phyloP scores from a whole-genome alignment of 257 asterid species.

The Salvia rosmarinus region DNA sequence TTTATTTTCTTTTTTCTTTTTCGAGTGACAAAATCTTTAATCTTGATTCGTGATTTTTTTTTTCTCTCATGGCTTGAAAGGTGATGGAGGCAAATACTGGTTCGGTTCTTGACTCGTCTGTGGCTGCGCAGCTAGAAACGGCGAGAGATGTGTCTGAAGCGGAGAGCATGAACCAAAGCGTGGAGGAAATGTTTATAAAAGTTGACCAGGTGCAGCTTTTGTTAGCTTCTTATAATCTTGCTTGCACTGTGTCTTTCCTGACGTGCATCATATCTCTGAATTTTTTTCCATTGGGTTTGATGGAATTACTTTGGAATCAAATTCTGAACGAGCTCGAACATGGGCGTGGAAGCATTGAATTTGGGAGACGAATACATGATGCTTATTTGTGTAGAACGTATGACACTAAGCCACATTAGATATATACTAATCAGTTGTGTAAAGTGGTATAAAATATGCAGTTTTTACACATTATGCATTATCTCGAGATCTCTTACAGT shows the following conservation, averaged over 20 bases:
- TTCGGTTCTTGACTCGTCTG: slow-evolving; percentile 27
- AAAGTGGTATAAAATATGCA: background rate
- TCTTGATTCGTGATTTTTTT: background rate
- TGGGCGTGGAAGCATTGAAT: slow-evolving; percentile 1
- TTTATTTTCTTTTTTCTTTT: too few species aligned
- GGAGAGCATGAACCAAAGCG: slow-evolving; percentile 50
- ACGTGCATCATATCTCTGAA: too few species aligned
- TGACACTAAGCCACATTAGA: background rate
- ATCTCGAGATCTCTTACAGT: background rate
- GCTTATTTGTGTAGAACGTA: slow-evolving; percentile 12
- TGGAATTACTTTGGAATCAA: too few species aligned
- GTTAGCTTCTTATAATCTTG: slow-evolving; percentile 12
- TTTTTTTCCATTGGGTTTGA: too few species aligned
- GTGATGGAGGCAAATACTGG: slow-evolving; percentile 48
- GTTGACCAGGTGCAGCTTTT: slow-evolving; percentile 53
- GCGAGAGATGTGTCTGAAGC: slow-evolving; percentile 27
- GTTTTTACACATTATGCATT: background rate
- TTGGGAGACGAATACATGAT: background rate
- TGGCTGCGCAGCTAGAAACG: slow-evolving; percentile 29
- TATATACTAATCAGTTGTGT: background rate
- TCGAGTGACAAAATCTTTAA: background rate
- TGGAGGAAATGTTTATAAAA: slow-evolving; percentile 49
- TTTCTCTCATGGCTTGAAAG: slow-evolving; percentile 28
- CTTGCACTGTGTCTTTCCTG: background rate
- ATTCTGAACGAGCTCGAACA: background rate